These are phyloP conservation scores for Microdochium paspali DNA, from an alignment of 2,329 filamentous ascomycete species.

Conservation along the genomic window DNA sequence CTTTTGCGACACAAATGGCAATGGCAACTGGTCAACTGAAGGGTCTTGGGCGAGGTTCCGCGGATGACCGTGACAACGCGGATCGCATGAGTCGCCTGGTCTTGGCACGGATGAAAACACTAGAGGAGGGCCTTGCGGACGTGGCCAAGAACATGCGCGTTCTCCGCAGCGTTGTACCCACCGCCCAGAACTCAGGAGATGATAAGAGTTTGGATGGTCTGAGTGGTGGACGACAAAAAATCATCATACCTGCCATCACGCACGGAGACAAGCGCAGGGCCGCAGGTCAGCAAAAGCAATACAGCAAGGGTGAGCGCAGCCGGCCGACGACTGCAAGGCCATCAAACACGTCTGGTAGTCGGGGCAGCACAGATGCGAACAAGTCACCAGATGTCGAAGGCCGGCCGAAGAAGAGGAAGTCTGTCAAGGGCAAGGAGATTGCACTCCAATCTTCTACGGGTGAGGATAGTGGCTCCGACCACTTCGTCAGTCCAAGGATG, in stretches of 20 bases:
- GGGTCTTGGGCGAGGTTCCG: constrained; percentile 23
- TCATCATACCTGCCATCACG: constrained; percentile 13
- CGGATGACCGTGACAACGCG: constrained; percentile 27
- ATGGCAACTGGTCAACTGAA: constrained; percentile 57
- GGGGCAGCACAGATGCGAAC: neutral
- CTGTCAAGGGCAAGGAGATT: neutral
- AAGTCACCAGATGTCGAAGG: neutral
- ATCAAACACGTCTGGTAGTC: neutral
- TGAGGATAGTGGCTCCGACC: neutral
- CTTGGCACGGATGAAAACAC: constrained; percentile 81
- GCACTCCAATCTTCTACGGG: neutral
- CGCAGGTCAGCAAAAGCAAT: neutral
- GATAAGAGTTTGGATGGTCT: constrained; percentile 21
- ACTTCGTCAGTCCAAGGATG: neutral
- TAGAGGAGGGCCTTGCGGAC: constrained; percentile 85
- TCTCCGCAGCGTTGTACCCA: constrained; percentile 36
- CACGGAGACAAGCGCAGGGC: constrained; percentile 10
- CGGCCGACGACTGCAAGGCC: neutral
- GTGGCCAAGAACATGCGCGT: constrained; percentile 74
- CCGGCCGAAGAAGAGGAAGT: neutral
- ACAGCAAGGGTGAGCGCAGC: neutral
- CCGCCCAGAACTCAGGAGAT: constrained; percentile 41
- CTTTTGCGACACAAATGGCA: constrained; percentile 74
- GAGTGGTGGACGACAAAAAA: neutral
- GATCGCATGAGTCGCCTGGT: constrained; percentile 74